A percentile compares a stretch with the other conserved stretches of the same genome.
Conservation (phyloP, 2,329 filamentous ascomycete genomes). For the Corniculantispora saksenae region DNA sequence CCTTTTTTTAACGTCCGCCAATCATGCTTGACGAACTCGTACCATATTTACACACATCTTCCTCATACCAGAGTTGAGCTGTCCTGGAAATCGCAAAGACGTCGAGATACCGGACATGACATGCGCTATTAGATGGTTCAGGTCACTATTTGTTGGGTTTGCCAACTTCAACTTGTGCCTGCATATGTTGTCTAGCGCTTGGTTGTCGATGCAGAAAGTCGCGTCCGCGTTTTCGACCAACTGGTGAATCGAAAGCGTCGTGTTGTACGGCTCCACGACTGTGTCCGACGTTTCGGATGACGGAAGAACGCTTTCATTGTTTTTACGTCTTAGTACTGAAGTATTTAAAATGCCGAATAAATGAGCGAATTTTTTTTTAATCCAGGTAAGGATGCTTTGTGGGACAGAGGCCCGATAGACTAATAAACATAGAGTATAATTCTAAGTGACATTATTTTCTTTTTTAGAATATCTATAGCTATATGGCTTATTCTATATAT, state of each 20-base stretch:
- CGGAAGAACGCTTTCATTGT: no score
- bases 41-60: conserved; percentile 98
- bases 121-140: conserved; percentile 98
- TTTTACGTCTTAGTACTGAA: no score
- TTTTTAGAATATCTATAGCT: no score
- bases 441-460: no score
- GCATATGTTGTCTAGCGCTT: conserved; percentile 99
- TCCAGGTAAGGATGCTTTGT: no score
- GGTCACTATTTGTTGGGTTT: conserved; percentile 96
- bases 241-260: conserved; percentile 97
- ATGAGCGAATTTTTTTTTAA: conserved; percentile 84
- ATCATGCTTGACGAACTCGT: neutral
- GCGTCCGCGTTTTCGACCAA: conserved; percentile 99
- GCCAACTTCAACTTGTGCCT: conserved; percentile 99
- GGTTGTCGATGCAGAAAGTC: conserved; percentile 99
- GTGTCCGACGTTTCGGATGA: conserved; percentile 99
- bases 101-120: conserved; percentile 99
- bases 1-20: neutral
- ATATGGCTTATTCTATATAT: no score
- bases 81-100: conserved; percentile 97
- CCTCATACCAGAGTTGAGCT: conserved; percentile 99
- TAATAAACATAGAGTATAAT: no score
- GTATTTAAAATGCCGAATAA: conserved; percentile 99
- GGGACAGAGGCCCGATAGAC: no score
- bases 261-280: conserved; percentile 99